Percentiles rank a stretch among this genome's conserved stretches.
phyloP scores from a whole-genome alignment of 306 rosid species.

The Morella rubra region DNA sequence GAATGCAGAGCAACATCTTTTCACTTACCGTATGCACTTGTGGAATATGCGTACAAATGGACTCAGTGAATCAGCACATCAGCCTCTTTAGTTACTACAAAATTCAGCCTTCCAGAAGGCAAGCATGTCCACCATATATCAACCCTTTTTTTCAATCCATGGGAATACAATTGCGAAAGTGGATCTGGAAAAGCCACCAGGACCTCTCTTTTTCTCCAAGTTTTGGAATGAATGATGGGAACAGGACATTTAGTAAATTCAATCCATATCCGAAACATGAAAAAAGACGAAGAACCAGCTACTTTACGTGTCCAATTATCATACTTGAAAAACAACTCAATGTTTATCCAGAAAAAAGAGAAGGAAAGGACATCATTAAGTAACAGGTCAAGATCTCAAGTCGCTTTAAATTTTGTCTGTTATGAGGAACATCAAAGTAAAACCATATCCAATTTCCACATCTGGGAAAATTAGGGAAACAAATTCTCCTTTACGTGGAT shows the following conservation, averaged over 20 bases:
- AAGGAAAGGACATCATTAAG: not conserved
- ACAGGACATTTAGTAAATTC: not conserved
- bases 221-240: not conserved
- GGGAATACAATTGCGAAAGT: not conserved
- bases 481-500: not conserved
- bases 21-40: not conserved
- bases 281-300: not conserved
- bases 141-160: too few species aligned
- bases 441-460: not conserved
- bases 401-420: not conserved
- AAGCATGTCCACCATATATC: not conserved
- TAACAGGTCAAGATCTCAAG: not conserved
- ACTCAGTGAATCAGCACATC: constrained; percentile 1
- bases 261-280: constrained; percentile 6
- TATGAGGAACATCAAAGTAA: not conserved
- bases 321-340: not conserved
- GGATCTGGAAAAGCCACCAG: not conserved
- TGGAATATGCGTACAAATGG: not conserved
- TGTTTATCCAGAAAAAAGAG: not conserved
- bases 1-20: too few species aligned
- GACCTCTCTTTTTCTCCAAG: not conserved
- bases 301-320: not conserved
- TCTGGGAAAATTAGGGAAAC: not conserved
- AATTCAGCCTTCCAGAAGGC: not conserved
- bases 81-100: not conserved